Evolutionary conservation across 371 early-diverging fungal species (phyloP), one percentile per base, ranked within the genome.

Genomic region (Mortierella sp.): DNA sequence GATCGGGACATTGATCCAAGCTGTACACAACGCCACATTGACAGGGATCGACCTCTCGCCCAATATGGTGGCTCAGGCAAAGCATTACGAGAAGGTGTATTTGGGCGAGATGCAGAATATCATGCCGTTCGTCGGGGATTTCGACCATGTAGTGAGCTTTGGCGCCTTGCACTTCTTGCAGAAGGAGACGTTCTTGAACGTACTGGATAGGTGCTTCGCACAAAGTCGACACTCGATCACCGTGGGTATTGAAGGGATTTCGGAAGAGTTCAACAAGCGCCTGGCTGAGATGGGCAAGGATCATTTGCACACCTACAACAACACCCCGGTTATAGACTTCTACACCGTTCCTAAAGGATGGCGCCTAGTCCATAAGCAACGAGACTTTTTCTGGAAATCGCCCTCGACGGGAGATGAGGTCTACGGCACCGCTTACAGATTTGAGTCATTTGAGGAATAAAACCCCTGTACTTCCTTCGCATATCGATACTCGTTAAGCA

Each of bases 351-450:
- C 73, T 34, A 55, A 73, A 38, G 73, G 73, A 55, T 73, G 73
- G 73, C 73, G 57, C 73, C 57, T 55, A 55, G 73, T 73, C 73
- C 57, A 73, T 73, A 73, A 38, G 73, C 73, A 73, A 55, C 52
- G 19, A 3, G 52, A 10, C 52, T 52, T 52, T 52, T 75, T 75
- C 50, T 75, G 75, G 75, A 75, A 44, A 26, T 75, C 75, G 34
- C 63, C 68, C 47, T 48, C 65, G 68, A 75, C 75, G 31, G 75
- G 75, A 65, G 75, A 75, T 75, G 75, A 75, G 28, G 52, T 75
- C 75, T 75, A 75, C 52, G 75, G 75, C 68, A 75, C 75, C 68
- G 34, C 68, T 75, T 75, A 50, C 52, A 75, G 75, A 65, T 75
- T 75, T 68, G 75, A 75, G 75, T 38, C 73, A 73, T 73, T 73